Base-by-base conservation (phyloP, 768 basidiomycete species). In the Dentipellis fragilis region DNA sequence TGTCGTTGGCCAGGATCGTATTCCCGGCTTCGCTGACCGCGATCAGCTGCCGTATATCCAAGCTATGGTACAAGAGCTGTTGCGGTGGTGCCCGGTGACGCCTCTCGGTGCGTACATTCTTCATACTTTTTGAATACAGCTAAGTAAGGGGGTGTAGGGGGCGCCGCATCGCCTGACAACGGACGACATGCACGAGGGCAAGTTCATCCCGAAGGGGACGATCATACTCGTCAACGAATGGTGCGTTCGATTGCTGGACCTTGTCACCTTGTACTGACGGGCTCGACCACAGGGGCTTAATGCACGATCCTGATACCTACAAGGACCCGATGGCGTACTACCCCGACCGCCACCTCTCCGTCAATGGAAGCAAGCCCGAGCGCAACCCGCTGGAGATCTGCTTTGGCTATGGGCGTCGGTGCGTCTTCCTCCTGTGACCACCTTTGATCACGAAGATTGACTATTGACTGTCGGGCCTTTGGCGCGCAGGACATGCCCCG, bases 161-260 rank as follows among this genome's bases (percentile, higher is more conserved):
- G 63, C 74, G 4, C 68, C 73, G 0, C 74, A 75, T 56, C 63
- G 66, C 23, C 58, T 65, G 14, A 67, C 60, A 36, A 61, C 63
- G 23, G 73, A 75, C 51, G 73, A 74, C 48, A 64, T 65, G 0
- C 72, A 75, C 55, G 55, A 71, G 0, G 69, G 67, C 1, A 70
- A 68, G 61, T 63, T 67, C 47, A 71, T 75, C n/a, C 72, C 72
- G 4, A 69, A 68, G 47, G 72, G 69, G 9, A 67, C 71, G 0
- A 62, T 71, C 38, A 58, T 73, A 17, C 59, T 72, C 51, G 57
- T 66, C 0, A 74, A 74, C 51, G 62, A 68, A 50, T 68, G 67
- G 73, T 72, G 22, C 16, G 8, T 23, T 23, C 48, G 29, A 35
- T 5, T 17, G 23, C 16, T 47, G 6, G 9, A 10, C 10, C 5